Conservation (phyloP, 2,329 filamentous ascomycete species). For the Corynespora cassiicola region DNA sequence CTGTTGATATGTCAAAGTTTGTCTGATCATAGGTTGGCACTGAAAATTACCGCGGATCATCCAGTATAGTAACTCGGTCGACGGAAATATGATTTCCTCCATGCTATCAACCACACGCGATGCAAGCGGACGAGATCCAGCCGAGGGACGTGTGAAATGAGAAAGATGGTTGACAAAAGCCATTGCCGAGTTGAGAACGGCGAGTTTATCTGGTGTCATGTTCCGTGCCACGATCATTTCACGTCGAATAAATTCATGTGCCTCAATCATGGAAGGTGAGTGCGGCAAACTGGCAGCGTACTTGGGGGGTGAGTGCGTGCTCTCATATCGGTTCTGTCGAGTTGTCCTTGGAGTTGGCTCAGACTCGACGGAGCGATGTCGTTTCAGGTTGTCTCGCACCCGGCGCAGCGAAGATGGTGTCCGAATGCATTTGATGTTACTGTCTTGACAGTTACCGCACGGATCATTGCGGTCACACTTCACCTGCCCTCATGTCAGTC, state of each 20-base stretch:
- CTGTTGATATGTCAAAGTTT: slow-evolving; percentile 4
- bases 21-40: background rate
- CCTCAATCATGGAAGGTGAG: slow-evolving; percentile 19
- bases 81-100: slow-evolving; percentile 14
- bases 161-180: slow-evolving; percentile 22
- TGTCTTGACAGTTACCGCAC: slow-evolving; percentile 29
- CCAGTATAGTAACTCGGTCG: slow-evolving; percentile 22
- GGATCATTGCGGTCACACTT: slow-evolving; percentile 29
- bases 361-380: slow-evolving; percentile 8
- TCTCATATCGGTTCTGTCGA: slow-evolving; percentile 6
- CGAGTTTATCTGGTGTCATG: slow-evolving; percentile 19
- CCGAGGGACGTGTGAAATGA: slow-evolving; percentile 4
- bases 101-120: slow-evolving; percentile 12
- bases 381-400: slow-evolving; percentile 9
- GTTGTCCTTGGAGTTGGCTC: slow-evolving; percentile 2
- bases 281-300: slow-evolving; percentile 14
- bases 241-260: slow-evolving; percentile 21
- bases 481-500: slow-evolving; percentile 15
- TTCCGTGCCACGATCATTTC: slow-evolving; percentile 14
- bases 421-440: slow-evolving; percentile 24
- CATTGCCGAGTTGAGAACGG: slow-evolving; percentile 22
- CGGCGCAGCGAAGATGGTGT: slow-evolving; percentile 10
- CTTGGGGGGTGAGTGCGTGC: slow-evolving; percentile 9
- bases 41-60: slow-evolving; percentile 20
- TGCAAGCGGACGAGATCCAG: background rate